A percentile compares a stretch with the other conserved stretches of the same genome.
Conservation (phyloP, 225 moss, liverwort and hornwort species). For the Pseudisothecium myosuroides region DNA sequence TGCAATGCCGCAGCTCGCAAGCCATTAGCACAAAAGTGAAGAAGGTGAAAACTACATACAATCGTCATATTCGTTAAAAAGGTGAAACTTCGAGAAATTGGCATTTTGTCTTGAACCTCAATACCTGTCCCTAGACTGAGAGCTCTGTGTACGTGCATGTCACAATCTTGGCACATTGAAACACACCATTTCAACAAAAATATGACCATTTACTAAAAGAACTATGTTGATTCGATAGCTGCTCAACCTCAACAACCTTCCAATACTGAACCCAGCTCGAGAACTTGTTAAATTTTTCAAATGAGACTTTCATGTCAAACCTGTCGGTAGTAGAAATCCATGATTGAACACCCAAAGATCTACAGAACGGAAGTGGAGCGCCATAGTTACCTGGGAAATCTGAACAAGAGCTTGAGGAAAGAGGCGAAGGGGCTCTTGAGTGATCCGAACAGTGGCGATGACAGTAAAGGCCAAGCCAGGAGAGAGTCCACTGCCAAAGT, state of each 20-base stretch:
- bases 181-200: not conserved
- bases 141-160: not conserved
- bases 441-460: slow-evolving; percentile 67
- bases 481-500: slow-evolving; percentile 30
- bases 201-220: too few relatives aligned
- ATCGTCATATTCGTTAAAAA: not conserved
- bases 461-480: slow-evolving; percentile 66
- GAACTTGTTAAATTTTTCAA: not conserved
- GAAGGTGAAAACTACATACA: not conserved
- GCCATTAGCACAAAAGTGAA: not conserved
- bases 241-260: not conserved
- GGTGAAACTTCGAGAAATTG: not conserved
- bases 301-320: not conserved
- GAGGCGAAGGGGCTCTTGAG: slow-evolving; percentile 78
- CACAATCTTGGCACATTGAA: not conserved
- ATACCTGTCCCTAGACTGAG: not conserved
- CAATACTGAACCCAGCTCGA: not conserved
- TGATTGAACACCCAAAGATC: not conserved
- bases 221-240: not conserved
- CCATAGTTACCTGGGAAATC: slow-evolving; percentile 42
- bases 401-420: slow-evolving; percentile 68
- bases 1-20: not conserved
- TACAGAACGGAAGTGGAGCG: not conserved
- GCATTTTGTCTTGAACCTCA: not conserved
- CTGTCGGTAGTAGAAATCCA: not conserved